Conservation (phyloP, 2,329 filamentous ascomycete genomes). For the Colletotrichum godetiae region DNA sequence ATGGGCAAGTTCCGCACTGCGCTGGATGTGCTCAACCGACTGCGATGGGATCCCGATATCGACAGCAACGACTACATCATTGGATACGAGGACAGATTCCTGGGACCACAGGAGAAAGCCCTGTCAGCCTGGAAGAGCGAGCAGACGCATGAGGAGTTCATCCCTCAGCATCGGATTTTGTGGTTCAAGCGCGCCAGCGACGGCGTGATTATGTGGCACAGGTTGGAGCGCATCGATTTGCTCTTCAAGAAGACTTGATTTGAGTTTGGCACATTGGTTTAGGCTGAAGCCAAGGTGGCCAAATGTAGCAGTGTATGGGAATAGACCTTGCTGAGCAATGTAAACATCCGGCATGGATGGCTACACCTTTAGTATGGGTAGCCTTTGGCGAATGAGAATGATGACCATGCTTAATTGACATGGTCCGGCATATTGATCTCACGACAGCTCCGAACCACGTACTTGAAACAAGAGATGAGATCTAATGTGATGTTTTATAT, state of each 20-base stretch:
- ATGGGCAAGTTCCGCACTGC: constrained; percentile 65
- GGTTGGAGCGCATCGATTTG: constrained; percentile 61
- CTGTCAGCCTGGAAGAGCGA: constrained; percentile 70
- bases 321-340: not conserved
- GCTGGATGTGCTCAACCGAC: constrained; percentile 67
- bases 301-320: not conserved
- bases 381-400: not conserved
- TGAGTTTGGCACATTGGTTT: not conserved
- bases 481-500: not conserved
- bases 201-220: constrained; percentile 66
- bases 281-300: no score
- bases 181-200: constrained; percentile 69
- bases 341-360: not conserved
- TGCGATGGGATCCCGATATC: constrained; percentile 69
- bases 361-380: not conserved
- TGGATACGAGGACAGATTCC: constrained; percentile 71
- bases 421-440: not conserved
- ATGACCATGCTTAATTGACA: not conserved
- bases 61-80: constrained; percentile 65
- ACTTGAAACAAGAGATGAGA: no score
- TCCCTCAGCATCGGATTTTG: constrained; percentile 72
- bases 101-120: constrained; percentile 63
- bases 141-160: constrained; percentile 74
- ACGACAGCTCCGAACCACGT: not conserved
- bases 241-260: constrained; percentile 43